A percentile compares a stretch with the other conserved stretches of the same genome.
phyloP scores from a whole-genome alignment of 768 basidiomycete genomes.

The Leccinum broughii region DNA sequence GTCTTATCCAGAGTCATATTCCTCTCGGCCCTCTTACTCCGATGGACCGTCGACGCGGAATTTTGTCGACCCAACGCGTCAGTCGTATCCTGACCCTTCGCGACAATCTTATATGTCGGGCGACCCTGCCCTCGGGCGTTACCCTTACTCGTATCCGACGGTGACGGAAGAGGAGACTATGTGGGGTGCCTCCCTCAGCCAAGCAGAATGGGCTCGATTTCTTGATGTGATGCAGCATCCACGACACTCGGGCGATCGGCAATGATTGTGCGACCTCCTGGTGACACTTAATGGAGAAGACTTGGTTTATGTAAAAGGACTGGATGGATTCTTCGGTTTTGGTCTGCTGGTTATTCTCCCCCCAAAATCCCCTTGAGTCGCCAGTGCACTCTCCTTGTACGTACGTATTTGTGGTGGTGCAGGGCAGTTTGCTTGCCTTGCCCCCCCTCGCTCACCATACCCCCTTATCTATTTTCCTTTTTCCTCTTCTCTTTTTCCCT shows the following conservation, averaged over 20 bases:
- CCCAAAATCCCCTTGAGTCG: constrained; percentile 15
- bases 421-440: constrained; percentile 8
- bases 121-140: constrained; percentile 24
- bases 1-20: constrained; percentile 28
- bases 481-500: not conserved
- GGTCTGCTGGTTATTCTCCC: constrained; percentile 14
- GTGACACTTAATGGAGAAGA: constrained; percentile 13
- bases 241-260: constrained; percentile 31
- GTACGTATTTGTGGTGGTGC: constrained; percentile 31
- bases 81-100: constrained; percentile 28
- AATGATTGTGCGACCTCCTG: constrained; percentile 15
- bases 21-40: constrained; percentile 27
- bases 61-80: constrained; percentile 22
- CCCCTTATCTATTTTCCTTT: constrained; percentile 16
- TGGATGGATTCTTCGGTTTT: constrained; percentile 28
- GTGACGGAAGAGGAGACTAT: constrained; percentile 59
- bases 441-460: constrained; percentile 5
- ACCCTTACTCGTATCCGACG: constrained; percentile 42
- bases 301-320: constrained; percentile 29
- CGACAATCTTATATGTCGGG: constrained; percentile 29
- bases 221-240: constrained; percentile 64
- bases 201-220: constrained; percentile 70
- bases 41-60: constrained; percentile 28
- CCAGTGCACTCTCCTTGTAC: constrained; percentile 13
- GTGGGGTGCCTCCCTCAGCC: constrained; percentile 78